phyloP scores from a whole-genome alignment of 2,329 filamentous ascomycete species.

The Sarocladium kiliense region DNA sequence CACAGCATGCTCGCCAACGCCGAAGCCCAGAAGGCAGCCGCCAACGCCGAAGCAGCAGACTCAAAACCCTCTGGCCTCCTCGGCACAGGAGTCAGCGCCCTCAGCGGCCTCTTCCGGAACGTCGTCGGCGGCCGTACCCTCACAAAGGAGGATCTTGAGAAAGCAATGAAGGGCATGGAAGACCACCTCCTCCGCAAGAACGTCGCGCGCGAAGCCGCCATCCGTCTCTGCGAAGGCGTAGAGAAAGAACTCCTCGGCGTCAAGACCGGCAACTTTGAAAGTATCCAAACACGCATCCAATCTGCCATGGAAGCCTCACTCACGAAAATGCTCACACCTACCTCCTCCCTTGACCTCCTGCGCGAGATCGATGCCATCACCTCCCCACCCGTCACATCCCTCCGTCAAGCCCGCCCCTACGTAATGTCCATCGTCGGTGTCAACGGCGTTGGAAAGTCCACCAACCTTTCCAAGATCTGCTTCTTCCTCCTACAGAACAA shows the following conservation, averaged over 20 bases:
- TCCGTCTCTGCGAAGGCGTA: conserved; percentile 86
- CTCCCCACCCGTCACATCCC: conserved; percentile 57
- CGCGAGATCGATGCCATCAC: conserved; percentile 84
- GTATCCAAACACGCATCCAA: conserved; percentile 76
- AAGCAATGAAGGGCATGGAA: conserved; percentile 93
- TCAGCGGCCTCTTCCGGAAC: conserved; percentile 87
- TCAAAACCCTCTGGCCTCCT: conserved; percentile 55
- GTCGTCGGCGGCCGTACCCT: conserved; percentile 91
- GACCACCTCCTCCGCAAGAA: conserved; percentile 94
- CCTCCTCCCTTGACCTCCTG: conserved; percentile 87
- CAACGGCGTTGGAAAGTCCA: conserved; percentile 97
- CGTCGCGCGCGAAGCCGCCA: conserved; percentile 87
- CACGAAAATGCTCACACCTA: conserved; percentile 92
- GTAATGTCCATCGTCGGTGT: conserved; percentile 98
- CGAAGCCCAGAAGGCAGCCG: conserved; percentile 55
- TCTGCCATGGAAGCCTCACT: conserved; percentile 88
- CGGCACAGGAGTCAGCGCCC: conserved; percentile 72
- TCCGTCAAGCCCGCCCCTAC: conserved; percentile 70
- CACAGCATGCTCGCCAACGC: conserved; percentile 80
- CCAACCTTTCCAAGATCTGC: conserved; percentile 95
- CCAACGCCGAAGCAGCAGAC: conserved; percentile 26
- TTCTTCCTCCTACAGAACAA: conserved; percentile 98
- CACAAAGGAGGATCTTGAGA: conserved; percentile 82
- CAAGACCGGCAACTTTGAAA: conserved; percentile 90
- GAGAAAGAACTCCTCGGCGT: conserved; percentile 84